Conservation (phyloP, 768 basidiomycete species). For the Lepiota subincarnata region DNA sequence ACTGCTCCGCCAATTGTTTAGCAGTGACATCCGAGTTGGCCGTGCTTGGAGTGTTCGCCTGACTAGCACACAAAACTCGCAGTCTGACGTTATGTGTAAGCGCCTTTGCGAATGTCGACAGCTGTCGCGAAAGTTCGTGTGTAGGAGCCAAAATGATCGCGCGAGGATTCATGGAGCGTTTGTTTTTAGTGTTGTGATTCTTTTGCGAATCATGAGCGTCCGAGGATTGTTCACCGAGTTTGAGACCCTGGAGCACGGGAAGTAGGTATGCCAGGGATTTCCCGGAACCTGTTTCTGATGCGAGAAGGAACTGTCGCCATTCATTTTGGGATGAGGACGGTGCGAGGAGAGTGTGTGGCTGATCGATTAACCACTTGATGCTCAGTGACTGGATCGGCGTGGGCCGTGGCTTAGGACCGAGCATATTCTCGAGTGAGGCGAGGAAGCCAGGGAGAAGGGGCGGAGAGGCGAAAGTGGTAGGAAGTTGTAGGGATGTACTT, state of each 20-base stretch:
- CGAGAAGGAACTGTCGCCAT: constrained; percentile 61
- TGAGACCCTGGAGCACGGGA: constrained; percentile 76
- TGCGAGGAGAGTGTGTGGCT: constrained; percentile 12
- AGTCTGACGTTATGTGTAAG: constrained; percentile 74
- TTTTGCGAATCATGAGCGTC: neutral
- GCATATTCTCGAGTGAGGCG: constrained; percentile 48
- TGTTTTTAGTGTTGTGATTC: neutral
- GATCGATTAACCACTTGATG: constrained; percentile 56
- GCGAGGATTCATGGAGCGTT: constrained; percentile 51
- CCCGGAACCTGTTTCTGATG: constrained; percentile 88
- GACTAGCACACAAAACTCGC: constrained; percentile 68
- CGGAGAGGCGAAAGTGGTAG: constrained; percentile 58
- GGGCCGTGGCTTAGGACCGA: constrained; percentile 55
- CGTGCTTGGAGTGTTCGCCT: constrained; percentile 43
- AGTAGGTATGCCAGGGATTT: constrained; percentile 90
- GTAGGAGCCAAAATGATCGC: constrained; percentile 84
- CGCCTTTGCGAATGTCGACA: constrained; percentile 68
- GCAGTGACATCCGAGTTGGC: constrained; percentile 34
- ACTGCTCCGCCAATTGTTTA: constrained; percentile 42
- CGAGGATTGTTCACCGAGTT: constrained; percentile 46
- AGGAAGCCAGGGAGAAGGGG: constrained; percentile 66
- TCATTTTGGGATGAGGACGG: constrained; percentile 15
- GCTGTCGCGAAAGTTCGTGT: constrained; percentile 83
- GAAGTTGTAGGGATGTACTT: constrained; percentile 15
- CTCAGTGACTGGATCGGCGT: constrained; percentile 80